phyloP scores from a whole-genome alignment of 163 green algal genomes.

The Prototheca stagnorum region DNA sequence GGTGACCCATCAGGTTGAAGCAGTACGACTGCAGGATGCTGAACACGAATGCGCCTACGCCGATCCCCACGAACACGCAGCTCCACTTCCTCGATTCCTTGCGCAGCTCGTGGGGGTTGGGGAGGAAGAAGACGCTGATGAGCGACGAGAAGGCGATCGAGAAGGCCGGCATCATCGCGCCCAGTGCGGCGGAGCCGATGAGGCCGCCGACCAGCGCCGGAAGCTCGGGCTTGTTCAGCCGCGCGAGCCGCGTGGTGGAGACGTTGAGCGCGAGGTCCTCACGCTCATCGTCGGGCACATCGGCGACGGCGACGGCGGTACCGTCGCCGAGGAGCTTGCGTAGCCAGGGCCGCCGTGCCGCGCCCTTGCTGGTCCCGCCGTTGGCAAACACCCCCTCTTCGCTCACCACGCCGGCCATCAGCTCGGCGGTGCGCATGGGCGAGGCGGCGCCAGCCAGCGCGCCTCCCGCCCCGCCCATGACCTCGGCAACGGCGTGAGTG shows the following conservation, averaged over 20 bases:
- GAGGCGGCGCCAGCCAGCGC: too few relatives aligned
- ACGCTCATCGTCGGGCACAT: too few relatives aligned
- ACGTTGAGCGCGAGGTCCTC: constrained; percentile 22
- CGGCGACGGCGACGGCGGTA: too few relatives aligned
- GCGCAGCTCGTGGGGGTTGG: constrained; percentile 9
- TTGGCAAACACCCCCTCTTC: too few relatives aligned
- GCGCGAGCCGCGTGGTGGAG: constrained; percentile 34
- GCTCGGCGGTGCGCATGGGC: too few relatives aligned
- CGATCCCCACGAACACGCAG: constrained; percentile 49
- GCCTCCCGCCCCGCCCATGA: too few relatives aligned
- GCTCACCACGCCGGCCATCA: too few relatives aligned
- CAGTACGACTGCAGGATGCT: constrained; percentile 25
- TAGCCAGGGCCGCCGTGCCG: too few relatives aligned
- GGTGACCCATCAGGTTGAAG: constrained; percentile 43
- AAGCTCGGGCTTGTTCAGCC: constrained; percentile 46
- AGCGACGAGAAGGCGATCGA: constrained; percentile 45
- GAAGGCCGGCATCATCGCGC: constrained; percentile 55
- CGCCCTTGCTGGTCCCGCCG: too few relatives aligned
- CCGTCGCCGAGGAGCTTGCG: too few relatives aligned
- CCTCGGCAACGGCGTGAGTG: too few relatives aligned
- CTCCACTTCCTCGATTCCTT: constrained; percentile 27
- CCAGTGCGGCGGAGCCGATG: constrained; percentile 25
- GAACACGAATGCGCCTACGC: constrained; percentile 21
- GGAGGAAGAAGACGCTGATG: constrained; percentile 39
- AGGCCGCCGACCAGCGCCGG: constrained; percentile 24